Evolutionary conservation across 768 basidiomycete species (phyloP), one percentile per base, ranked within the genome.

Genomic region (Tulasnella sp.): DNA sequence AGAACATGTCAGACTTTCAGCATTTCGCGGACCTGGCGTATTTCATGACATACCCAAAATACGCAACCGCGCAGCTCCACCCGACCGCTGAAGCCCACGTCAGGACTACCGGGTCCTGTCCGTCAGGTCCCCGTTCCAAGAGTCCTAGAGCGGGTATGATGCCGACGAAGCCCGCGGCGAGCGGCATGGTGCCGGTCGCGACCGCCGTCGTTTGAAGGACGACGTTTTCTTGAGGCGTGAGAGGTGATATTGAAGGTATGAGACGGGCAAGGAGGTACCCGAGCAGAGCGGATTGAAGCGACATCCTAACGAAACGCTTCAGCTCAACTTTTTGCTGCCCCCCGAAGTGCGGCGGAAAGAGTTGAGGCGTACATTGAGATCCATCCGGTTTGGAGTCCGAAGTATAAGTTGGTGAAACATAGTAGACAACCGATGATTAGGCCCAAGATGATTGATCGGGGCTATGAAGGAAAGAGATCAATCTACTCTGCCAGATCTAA

Each of bases 151-250:
- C 95, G 1, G 96, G 96, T 16, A 98, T 84, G 72, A 98, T 95
- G 4, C 95, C 95, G 14, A 98, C 95, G 76, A 98, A 91, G 0
- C 89, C 87, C 7, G 92, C 92, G 14, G 92, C 90, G 44, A 94
- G 83, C 29, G 92, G 92, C 92, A 94, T 94, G 81, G 82, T 84
- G 26, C 96, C 96, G 1, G 95, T 98, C 1, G 95, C 96, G 1
- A 95, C 95, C 0, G 96, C 95, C 0, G 93, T 95, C 0, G 96
- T 97, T 78, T 98, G 95, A 2, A 97, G 85, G 0, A 98, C 92
- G 22, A 97, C 90, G 73, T 96, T 90, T 79, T 98, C 94, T 80
- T 95, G 93, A 0, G 94, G 89, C n/a, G 89, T 89, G 37, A 95
- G 85, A 0, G 90, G 90, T 3, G 80, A 83, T 0, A 73, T 71